These are phyloP conservation scores for Solanum appendiculatum DNA, from an alignment of 257 asterid species.

Conservation along the genomic window DNA sequence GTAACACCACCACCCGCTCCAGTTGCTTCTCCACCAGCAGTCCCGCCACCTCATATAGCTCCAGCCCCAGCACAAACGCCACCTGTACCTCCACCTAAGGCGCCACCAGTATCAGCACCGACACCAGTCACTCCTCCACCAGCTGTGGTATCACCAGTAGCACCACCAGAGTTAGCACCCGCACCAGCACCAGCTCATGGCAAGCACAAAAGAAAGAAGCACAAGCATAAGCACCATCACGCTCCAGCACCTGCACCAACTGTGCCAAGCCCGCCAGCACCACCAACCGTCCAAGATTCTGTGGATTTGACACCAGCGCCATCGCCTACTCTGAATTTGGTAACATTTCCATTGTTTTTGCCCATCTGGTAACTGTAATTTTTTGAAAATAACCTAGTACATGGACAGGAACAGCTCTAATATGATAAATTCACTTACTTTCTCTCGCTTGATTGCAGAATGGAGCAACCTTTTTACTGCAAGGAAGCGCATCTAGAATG, in stretches of 20 bases:
- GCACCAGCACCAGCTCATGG: slow-evolving; percentile 57
- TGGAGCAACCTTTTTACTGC: slow-evolving; percentile 38
- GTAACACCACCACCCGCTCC: slow-evolving; percentile 19
- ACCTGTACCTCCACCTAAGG: slow-evolving; percentile 48
- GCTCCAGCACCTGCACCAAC: slow-evolving; percentile 94
- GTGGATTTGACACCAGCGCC: slow-evolving; percentile 81
- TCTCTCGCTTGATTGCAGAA: slow-evolving; percentile 37
- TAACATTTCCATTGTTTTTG: slow-evolving; percentile 13
- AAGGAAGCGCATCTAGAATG: slow-evolving; percentile 44
- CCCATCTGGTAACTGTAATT: not conserved
- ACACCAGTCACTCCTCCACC: slow-evolving; percentile 56
- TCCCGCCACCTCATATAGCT: slow-evolving; percentile 28
- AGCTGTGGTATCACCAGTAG: slow-evolving; percentile 30
- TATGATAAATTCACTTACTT: slow-evolving; percentile 5
- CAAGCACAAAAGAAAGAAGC: slow-evolving; percentile 25
- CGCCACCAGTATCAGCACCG: slow-evolving; percentile 19
- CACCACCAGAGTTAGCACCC: slow-evolving; percentile 35
- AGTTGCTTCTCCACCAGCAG: slow-evolving; percentile 17
- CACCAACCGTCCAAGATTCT: slow-evolving; percentile 47
- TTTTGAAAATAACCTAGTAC: not conserved
- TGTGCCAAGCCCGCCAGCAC: slow-evolving; percentile 92
- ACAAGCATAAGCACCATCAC: slow-evolving; percentile 36
- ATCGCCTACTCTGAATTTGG: slow-evolving; percentile 67
- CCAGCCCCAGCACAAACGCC: slow-evolving; percentile 34
- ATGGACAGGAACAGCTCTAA: not conserved